Base-by-base conservation (phyloP, 2,329 filamentous ascomycete species). In the Penicillium sp. region DNA sequence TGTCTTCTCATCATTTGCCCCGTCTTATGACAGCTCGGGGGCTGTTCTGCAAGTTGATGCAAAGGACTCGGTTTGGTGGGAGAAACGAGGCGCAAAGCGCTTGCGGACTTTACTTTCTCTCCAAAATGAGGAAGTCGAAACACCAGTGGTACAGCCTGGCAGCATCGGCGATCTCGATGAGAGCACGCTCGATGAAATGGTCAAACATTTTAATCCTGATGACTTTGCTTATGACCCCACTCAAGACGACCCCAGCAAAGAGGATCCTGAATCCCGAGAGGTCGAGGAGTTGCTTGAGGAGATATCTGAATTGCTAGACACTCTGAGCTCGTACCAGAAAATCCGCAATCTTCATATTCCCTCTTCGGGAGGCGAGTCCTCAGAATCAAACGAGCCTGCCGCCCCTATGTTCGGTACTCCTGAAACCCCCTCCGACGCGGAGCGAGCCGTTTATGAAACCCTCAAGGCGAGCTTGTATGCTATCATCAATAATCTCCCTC, bases 401-500 rank as follows among this genome's bases (percentile, higher is more conserved):
- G 58, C 57, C 1, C 53, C 69, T 19, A 65, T 72, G 14, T 46
- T 57, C 10, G 81, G 80, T 19, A 82, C 78, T 49, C 78, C 83
- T 0, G 79, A 80, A 10, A 79, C 76, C 1, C 87, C 87, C 5
- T 85, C 84, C 0, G 76, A 81, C 19, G 81, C 83, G 33, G 87
- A 89, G 67, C 74, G 81, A 40, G 79, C 80, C 42, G 79, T 85
- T 0, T 96, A 96, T 73, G 84, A 92, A 65, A 84, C 88, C 28
- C 82, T 97, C 55, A 92, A 90, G 72, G 85, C 88, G 4, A 91
- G 93, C 71, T 80, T 97, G 22, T 81, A 86, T 0, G 80, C 93
- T 33, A 86, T 96, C 64, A 85, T 96, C 62, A 84, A 89, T 65
- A 87, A 85, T 42, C 79, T 97, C 11, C 93, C 93, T 1, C 93